Percentiles rank a stretch among this genome's conserved stretches.
Evolutionary conservation across 495 filamentous ascomycete species (phyloP).

Genomic region (Penicillium ochrochloron): DNA sequence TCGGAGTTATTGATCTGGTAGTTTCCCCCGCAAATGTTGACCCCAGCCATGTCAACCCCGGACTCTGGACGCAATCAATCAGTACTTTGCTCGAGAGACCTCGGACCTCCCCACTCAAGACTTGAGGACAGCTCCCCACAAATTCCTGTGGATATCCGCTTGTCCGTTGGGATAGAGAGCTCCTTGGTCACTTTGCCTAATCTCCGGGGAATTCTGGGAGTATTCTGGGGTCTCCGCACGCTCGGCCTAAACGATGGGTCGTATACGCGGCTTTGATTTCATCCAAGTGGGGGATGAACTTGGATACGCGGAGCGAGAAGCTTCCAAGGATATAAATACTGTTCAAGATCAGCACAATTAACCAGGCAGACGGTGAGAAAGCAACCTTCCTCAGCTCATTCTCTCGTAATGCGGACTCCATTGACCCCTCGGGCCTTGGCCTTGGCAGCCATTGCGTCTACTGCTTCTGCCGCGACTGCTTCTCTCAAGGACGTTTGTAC

Average conservation of each 20-base stretch:
- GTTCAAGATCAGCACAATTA: neutral
- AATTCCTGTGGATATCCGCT: conserved; percentile 12
- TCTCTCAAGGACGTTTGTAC: conserved; percentile 40
- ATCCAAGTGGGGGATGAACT: neutral
- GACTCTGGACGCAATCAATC: neutral
- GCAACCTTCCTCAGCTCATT: neutral
- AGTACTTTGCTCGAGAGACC: neutral
- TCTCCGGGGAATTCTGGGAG: conserved; percentile 6
- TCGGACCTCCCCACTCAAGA: neutral
- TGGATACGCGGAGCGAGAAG: neutral
- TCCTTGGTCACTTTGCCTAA: neutral
- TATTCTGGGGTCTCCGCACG: conserved; percentile 4
- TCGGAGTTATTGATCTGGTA: conserved; percentile 5
- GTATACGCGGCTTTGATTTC: neutral
- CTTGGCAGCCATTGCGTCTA: conserved; percentile 8
- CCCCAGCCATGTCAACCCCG: neutral
- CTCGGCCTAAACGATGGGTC: neutral
- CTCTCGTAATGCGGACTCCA: conserved; percentile 1
- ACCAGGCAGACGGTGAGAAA: neutral
- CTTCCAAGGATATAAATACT: conserved; percentile 3
- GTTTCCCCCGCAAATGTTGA: conserved; percentile 11
- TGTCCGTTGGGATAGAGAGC: neutral
- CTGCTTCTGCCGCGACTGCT: conserved; percentile 1
- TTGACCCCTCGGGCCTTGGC: neutral
- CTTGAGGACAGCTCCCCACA: conserved; percentile 7